Conservation (phyloP, 2,329 filamentous ascomycete species). For the Xylaria sp. region DNA sequence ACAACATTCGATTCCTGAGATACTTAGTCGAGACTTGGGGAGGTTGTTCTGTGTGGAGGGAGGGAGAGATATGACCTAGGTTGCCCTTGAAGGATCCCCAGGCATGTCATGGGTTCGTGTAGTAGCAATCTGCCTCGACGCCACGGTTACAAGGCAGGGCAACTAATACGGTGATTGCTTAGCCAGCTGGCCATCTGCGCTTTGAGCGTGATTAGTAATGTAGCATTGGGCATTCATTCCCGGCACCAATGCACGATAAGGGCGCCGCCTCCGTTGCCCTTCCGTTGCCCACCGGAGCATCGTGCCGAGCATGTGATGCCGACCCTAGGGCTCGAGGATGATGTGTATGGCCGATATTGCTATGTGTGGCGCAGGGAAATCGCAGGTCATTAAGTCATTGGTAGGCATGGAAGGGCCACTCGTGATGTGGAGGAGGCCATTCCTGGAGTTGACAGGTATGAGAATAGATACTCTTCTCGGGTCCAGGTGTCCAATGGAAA, state of each 20-base stretch:
- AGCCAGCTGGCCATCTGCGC: neutral
- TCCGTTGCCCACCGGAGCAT: neutral
- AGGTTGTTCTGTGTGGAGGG: neutral
- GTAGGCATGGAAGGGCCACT: neutral
- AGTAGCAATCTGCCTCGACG: neutral
- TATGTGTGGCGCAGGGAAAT: neutral
- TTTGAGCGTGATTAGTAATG: neutral
- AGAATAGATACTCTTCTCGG: neutral
- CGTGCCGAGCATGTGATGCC: neutral
- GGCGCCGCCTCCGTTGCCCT: neutral
- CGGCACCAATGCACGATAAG: neutral
- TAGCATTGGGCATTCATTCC: neutral
- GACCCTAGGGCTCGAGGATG: neutral
- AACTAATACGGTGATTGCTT: neutral
- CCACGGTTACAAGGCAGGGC: slow-evolving; percentile 1
- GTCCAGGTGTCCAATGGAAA: neutral
- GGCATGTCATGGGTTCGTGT: neutral
- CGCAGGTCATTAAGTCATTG: neutral
- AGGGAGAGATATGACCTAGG: neutral
- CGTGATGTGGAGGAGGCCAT: slow-evolving; percentile 3
- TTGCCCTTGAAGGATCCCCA: neutral
- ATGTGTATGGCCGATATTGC: no score
- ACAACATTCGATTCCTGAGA: neutral
- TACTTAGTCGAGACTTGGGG: neutral
- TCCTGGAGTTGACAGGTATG: neutral